Evolutionary conservation across 768 basidiomycete species (phyloP).

Genomic region (Boletus reticuloceps): DNA sequence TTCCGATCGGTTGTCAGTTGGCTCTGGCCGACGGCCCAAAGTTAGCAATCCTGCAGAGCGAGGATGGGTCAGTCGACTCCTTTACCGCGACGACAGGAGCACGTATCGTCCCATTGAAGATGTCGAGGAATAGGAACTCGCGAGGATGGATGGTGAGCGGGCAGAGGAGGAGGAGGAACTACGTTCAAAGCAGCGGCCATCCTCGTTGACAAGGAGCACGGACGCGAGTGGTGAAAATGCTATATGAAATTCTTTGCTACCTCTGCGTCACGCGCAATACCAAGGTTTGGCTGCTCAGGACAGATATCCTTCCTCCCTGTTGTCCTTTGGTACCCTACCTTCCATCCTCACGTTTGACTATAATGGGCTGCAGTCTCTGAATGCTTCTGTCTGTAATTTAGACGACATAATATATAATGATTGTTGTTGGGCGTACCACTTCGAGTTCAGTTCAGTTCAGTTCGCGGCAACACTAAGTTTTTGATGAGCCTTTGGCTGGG

Average conservation of each 20-base stretch:
- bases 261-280: conserved; percentile 3
- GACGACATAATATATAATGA: conserved; percentile 8
- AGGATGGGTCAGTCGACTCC: conserved; percentile 51
- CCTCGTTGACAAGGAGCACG: conserved; percentile 10
- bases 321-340: conserved; percentile 9
- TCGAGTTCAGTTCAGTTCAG: too few species aligned
- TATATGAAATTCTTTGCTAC: conserved; percentile 2
- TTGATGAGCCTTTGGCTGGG: too few species aligned
- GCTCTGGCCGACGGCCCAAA: conserved; percentile 24
- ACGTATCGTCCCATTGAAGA: conserved; percentile 48
- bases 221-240: conserved; percentile 6
- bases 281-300: conserved; percentile 3
- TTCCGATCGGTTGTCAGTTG: conserved; percentile 39
- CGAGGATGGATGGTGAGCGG: conserved; percentile 46
- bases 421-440: background rate
- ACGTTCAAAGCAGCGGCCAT: conserved; percentile 11
- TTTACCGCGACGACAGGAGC: conserved; percentile 41
- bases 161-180: conserved; percentile 25
- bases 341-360: conserved; percentile 28
- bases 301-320: background rate
- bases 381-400: conserved; percentile 10
- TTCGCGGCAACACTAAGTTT: too few species aligned
- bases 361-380: conserved; percentile 1
- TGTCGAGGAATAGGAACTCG: conserved; percentile 54
- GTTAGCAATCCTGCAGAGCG: conserved; percentile 21